phyloP scores from a whole-genome alignment of 164 flowering plant genomes.

The Magnolia officinalis region DNA sequence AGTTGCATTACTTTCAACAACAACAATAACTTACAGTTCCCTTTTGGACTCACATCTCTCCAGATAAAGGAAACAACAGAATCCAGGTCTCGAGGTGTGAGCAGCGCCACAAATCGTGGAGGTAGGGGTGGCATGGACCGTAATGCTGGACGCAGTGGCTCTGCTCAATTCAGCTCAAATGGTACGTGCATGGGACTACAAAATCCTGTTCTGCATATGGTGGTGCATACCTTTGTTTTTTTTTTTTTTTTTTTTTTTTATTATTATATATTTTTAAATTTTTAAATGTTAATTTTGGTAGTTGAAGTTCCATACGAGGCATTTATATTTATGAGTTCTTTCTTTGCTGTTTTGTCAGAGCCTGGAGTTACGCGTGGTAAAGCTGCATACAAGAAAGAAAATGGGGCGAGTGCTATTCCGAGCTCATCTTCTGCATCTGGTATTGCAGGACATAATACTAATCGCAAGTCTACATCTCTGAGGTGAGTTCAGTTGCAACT shows the following conservation, averaged over 20 bases:
- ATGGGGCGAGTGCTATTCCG: slow-evolving; percentile 45
- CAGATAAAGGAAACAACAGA: slow-evolving; percentile 77
- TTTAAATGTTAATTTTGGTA: neutral
- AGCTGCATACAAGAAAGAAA: slow-evolving; percentile 70
- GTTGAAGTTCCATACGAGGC: neutral
- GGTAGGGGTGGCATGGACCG: slow-evolving; percentile 62
- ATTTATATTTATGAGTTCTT: neutral
- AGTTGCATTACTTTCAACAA: neutral
- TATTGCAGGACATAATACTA: slow-evolving; percentile 34
- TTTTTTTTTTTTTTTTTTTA: too few relatives aligned
- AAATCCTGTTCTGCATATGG: neutral
- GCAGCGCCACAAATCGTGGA: slow-evolving; percentile 53
- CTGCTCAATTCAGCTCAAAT: slow-evolving; percentile 39
- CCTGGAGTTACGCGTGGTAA: slow-evolving; percentile 48
- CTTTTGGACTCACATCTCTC: neutral
- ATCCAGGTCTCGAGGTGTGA: slow-evolving; percentile 50
- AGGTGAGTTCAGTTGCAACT: slow-evolving; percentile 36
- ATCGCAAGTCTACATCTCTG: slow-evolving; percentile 28
- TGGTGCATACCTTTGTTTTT: neutral
- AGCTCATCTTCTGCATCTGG: slow-evolving; percentile 43
- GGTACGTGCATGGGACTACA: slow-evolving; percentile 29
- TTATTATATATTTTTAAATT: too few relatives aligned
- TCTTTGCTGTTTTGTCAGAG: slow-evolving; percentile 36
- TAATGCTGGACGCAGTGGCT: slow-evolving; percentile 50
- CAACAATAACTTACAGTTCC: neutral